A percentile compares a stretch with the other conserved stretches of the same genome.
phyloP scores from a whole-genome alignment of 129 eudicot species.

The Centaurea solstitialis region DNA sequence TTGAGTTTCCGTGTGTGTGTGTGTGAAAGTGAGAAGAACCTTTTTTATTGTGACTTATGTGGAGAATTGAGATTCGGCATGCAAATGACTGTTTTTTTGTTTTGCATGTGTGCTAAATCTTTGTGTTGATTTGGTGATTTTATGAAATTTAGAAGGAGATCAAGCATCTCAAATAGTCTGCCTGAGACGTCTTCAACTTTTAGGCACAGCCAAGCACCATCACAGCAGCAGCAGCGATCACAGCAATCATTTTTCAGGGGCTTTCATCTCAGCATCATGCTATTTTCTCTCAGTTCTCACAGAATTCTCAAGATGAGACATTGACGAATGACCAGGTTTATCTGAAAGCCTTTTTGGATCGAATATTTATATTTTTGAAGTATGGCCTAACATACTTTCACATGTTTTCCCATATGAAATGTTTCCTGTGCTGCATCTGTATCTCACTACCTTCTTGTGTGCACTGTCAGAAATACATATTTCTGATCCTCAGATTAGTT shows the following conservation, averaged over 20 bases:
- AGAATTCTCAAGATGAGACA: conserved; percentile 61
- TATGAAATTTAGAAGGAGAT: conserved; percentile 48
- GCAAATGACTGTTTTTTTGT: background rate
- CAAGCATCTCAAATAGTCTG: conserved; percentile 42
- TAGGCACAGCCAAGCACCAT: conserved; percentile 53
- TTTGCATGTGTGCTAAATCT: background rate
- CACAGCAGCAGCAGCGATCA: conserved; percentile 66
- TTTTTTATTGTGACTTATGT: background rate
- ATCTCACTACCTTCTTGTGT: background rate
- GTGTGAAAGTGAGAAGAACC: conserved; percentile 2
- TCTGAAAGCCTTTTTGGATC: background rate
- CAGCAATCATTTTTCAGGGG: conserved; percentile 86
- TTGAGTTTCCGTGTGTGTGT: conserved; percentile 2
- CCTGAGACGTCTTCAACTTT: conserved; percentile 54
- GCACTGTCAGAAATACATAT: conserved; percentile 15
- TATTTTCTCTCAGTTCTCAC: conserved; percentile 77
- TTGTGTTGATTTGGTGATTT: conserved; percentile 22
- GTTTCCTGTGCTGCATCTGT: background rate
- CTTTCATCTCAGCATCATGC: conserved; percentile 69
- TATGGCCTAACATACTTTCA: conserved; percentile 6
- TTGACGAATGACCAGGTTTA: conserved; percentile 47
- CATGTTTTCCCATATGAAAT: background rate
- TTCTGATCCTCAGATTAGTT: conserved; percentile 11
- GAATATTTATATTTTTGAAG: background rate
- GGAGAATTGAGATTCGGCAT: conserved; percentile 14